These are phyloP conservation scores for Mycotypha africana DNA, from an alignment of 371 early-diverging fungal species.

Conservation along the genomic window DNA sequence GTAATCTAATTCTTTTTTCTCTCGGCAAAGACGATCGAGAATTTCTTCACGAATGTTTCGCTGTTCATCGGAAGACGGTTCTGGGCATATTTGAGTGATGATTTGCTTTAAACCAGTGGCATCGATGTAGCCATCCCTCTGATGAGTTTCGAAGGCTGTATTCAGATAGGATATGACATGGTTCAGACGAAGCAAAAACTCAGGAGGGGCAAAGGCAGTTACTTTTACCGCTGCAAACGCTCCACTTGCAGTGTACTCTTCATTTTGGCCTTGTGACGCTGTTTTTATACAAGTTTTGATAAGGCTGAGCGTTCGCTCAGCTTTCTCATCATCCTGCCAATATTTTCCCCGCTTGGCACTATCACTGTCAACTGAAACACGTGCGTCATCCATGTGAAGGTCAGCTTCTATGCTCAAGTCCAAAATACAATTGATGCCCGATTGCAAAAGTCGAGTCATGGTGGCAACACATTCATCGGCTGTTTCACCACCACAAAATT, in stretches of 20 bases:
- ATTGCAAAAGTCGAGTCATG: slow-evolving; percentile 65
- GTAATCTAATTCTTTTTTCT: slow-evolving; percentile 16
- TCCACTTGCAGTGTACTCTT: slow-evolving; percentile 36
- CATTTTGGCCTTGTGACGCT: slow-evolving; percentile 53
- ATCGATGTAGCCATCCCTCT: slow-evolving; percentile 20
- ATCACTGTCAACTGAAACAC: slow-evolving; percentile 9
- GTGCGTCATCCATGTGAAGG: slow-evolving; percentile 44
- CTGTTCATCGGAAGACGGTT: slow-evolving; percentile 17
- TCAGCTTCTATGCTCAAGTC: slow-evolving; percentile 91
- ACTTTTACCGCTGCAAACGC: slow-evolving; percentile 85
- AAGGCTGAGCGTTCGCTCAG: slow-evolving; percentile 61
- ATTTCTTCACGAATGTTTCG: slow-evolving; percentile 6
- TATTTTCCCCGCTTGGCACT: slow-evolving; percentile 7
- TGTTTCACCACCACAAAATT: slow-evolving; percentile 94
- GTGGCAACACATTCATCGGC: slow-evolving; percentile 79
- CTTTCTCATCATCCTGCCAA: slow-evolving; percentile 35
- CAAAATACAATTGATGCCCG: slow-evolving; percentile 81
- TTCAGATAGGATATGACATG: slow-evolving; percentile 38
- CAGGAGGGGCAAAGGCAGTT: slow-evolving; percentile 80
- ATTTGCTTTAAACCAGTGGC: slow-evolving; percentile 22
- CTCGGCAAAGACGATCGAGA: slow-evolving; percentile 5
- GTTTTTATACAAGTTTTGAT: slow-evolving; percentile 64
- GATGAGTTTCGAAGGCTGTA: slow-evolving; percentile 30
- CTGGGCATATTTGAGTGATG: slow-evolving; percentile 19
- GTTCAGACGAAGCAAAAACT: slow-evolving; percentile 70